Evolutionary conservation across 768 basidiomycete species (phyloP), one percentile per base, ranked within the genome.

Genomic region (Sarcomyxa edulis): DNA sequence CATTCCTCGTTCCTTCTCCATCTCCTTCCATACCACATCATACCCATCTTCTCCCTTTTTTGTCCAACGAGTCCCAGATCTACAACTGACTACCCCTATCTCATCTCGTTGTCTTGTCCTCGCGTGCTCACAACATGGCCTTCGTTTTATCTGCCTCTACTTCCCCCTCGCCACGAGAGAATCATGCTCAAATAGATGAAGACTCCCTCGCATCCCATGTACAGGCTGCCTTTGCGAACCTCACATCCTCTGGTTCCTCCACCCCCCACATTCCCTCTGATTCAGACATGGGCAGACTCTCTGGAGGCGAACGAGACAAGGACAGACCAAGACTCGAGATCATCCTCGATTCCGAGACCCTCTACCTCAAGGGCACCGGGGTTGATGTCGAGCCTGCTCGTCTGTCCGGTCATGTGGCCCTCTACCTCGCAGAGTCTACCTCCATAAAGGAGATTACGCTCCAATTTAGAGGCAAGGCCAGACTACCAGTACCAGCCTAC

Each of bases 361-460:
- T 96, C 45, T 68, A 72, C 37, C 73, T 97, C 52, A 74, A 79
- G 46, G 91, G 92, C 32, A 78, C 79, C 6, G 89, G 90, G 23
- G 74, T 72, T 49, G 90, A 95, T 46, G 80, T 90, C 45, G 86
- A 93, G 50, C 83, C 93, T 6, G 78, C 81, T 6, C 64, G 78
- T 11, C 79, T 97, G 46, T 81, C 80, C 30, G 95, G 95, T 4
- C 73, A 82, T 53, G 76, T 98, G 50, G 73, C 81, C 7, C 69
- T 98, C 47, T 72, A 81, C 58, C 75, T 98, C 29, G 66, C 72
- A 2, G 90, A 97, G 62, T 68, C 85, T 14, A 93, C 86, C 0
- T 78, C 89, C 38, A 77, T 88, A 60, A 87, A 81, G 54, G 84
- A 91, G 59, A 79, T 91, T 42, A 88, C 76, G 3, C 78, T 97